Conservation (phyloP, 805 yeast species). For the Kluyveromyces aestuarii region DNA sequence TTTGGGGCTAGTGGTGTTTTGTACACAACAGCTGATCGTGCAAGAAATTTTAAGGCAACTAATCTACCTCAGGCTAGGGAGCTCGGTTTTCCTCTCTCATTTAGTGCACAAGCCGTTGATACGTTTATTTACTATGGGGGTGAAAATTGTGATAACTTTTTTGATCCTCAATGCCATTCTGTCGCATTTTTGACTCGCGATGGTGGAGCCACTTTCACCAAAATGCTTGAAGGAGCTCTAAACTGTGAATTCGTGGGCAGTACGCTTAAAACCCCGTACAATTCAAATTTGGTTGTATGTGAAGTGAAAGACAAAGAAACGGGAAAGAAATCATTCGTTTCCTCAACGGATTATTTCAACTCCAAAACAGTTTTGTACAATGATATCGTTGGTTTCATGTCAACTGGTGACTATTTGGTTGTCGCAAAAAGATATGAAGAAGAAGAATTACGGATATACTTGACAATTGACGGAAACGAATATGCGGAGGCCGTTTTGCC, state of each 20-base stretch:
- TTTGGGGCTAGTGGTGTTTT: slow-evolving; percentile 42
- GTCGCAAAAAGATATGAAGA: slow-evolving; percentile 54
- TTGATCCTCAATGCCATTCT: slow-evolving; percentile 42
- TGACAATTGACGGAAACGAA: slow-evolving; percentile 65
- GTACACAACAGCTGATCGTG: slow-evolving; percentile 61
- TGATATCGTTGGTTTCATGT: slow-evolving; percentile 62
- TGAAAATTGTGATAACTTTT: slow-evolving; percentile 42
- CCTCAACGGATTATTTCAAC: slow-evolving; percentile 47
- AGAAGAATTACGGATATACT: slow-evolving; percentile 52
- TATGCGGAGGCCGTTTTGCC: slow-evolving; percentile 83
- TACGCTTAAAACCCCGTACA: slow-evolving; percentile 35
- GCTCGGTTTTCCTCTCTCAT: slow-evolving; percentile 39
- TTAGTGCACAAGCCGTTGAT: slow-evolving; percentile 47
- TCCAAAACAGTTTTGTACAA: slow-evolving; percentile 37
- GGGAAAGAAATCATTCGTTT: slow-evolving; percentile 28
- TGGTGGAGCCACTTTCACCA: slow-evolving; percentile 55
- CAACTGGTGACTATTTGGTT: slow-evolving; percentile 60
- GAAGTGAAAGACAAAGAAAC: slow-evolving; percentile 35
- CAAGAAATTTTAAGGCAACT: slow-evolving; percentile 39
- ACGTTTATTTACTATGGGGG: slow-evolving; percentile 66
- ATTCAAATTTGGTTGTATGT: slow-evolving; percentile 56
- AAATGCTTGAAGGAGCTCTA: slow-evolving; percentile 42
- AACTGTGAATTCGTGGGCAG: slow-evolving; percentile 62
- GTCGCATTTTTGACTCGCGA: slow-evolving; percentile 56
- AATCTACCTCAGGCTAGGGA: slow-evolving; percentile 44